These are phyloP conservation scores for Xylaria sp. DNA, from an alignment of 495 filamentous ascomycete genomes.

Conservation along the genomic window DNA sequence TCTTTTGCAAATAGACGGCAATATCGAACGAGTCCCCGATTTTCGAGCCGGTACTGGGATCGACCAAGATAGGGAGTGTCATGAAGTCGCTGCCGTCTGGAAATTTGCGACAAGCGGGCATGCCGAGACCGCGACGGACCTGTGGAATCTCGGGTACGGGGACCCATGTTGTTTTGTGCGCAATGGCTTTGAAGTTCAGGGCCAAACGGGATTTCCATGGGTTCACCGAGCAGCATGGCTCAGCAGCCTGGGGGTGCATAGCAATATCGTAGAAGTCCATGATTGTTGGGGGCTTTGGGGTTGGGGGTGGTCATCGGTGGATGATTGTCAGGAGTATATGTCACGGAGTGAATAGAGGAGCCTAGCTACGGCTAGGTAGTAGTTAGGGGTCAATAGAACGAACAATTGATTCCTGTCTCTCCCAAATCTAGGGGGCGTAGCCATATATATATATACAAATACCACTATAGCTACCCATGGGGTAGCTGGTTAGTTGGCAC, in stretches of 20 bases:
- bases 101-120: conserved; percentile 58
- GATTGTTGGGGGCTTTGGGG: neutral
- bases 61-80: conserved; percentile 65
- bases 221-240: conserved; percentile 53
- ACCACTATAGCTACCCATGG: too few relatives aligned
- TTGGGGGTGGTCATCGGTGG: too few relatives aligned
- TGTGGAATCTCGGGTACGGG: conserved; percentile 55
- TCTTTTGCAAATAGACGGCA: conserved; percentile 61
- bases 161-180: conserved; percentile 60
- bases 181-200: conserved; percentile 64
- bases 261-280: conserved; percentile 65
- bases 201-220: conserved; percentile 67
- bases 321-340: too few relatives aligned
- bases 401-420: too few relatives aligned
- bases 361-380: too few relatives aligned
- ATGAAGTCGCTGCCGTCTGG: conserved; percentile 63
- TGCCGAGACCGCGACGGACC: conserved; percentile 52
- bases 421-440: too few relatives aligned
- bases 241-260: conserved; percentile 43
- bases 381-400: too few relatives aligned
- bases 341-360: too few relatives aligned
- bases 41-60: conserved; percentile 47
- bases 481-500: too few relatives aligned
- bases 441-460: too few relatives aligned
- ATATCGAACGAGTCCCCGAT: conserved; percentile 72